Conservation (phyloP, 257 asterid species). For the Fraxinus excelsior region DNA sequence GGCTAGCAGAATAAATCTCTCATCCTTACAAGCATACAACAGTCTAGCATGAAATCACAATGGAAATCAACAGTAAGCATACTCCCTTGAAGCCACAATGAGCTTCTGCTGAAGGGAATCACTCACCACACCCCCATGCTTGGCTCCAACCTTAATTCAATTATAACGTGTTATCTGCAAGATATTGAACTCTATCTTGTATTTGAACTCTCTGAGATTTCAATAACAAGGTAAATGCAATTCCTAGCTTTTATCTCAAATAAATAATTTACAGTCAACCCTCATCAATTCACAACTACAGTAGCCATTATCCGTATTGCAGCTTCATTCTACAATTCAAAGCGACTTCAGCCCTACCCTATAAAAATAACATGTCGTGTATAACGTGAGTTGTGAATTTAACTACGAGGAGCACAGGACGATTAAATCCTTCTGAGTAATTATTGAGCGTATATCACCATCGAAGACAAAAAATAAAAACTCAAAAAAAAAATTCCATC, state of each 20-base stretch:
- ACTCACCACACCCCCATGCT: not conserved
- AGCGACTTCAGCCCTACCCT: slow-evolving; percentile 9
- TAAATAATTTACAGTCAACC: not conserved
- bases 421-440: not conserved
- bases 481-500: not conserved
- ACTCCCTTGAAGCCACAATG: not conserved
- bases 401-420: not conserved
- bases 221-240: slow-evolving; percentile 18
- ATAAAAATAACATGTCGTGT: not conserved
- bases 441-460: not conserved
- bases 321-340: slow-evolving; percentile 2
- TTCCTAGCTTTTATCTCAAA: not conserved
- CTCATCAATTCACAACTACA: not conserved
- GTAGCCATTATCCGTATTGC: not conserved
- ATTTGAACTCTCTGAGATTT: slow-evolving; percentile 6
- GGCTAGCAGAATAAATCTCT: not conserved
- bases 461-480: not conserved
- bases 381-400: not conserved
- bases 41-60: not conserved
- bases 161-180: not conserved
- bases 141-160: not conserved
- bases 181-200: not conserved
- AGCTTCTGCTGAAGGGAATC: not conserved
- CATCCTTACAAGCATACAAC: not conserved
- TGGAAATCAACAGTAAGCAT: not conserved